Percentiles rank a stretch among this genome's conserved stretches.
These are phyloP conservation scores for Elaeis oleifera DNA, from an alignment of 202 grass and related monocot genomes.

Conservation along the genomic window DNA sequence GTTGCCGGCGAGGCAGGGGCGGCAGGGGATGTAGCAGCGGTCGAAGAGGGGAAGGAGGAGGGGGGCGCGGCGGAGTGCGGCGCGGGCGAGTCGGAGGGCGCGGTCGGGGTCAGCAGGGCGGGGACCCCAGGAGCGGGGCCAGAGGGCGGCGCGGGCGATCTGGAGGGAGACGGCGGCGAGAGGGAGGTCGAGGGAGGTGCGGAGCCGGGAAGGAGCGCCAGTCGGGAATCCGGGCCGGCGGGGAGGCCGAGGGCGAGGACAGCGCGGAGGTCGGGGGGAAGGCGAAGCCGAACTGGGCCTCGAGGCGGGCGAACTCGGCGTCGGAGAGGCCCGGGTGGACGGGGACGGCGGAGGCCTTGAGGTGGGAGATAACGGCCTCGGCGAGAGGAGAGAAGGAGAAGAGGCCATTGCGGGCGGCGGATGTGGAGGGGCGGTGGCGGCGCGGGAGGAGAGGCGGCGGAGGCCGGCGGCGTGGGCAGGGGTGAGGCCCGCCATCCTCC, in stretches of 20 bases:
- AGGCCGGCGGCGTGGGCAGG: slow-evolving; percentile 55
- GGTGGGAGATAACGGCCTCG: slow-evolving; percentile 40
- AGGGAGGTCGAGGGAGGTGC: slow-evolving; percentile 56
- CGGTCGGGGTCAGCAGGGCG: slow-evolving; percentile 61
- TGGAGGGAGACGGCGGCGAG: slow-evolving; percentile 50
- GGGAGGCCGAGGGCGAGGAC: slow-evolving; percentile 57
- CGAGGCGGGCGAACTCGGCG: slow-evolving; percentile 51
- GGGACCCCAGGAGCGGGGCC: slow-evolving; percentile 64
- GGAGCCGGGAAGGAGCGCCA: slow-evolving; percentile 46
- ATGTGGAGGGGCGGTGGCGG: slow-evolving; percentile 34
- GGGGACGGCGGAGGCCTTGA: slow-evolving; percentile 37
- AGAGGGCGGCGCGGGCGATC: slow-evolving; percentile 52
- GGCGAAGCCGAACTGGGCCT: slow-evolving; percentile 66
- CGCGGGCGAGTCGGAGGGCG: slow-evolving; percentile 43
- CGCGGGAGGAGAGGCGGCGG: slow-evolving; percentile 64
- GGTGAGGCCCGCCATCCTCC: slow-evolving; percentile 41
- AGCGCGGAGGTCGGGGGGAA: slow-evolving; percentile 92
- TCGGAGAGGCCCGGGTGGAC: slow-evolving; percentile 54
- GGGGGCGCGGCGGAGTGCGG: slow-evolving; percentile 63
- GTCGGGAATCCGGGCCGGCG: slow-evolving; percentile 57
- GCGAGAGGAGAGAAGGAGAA: slow-evolving; percentile 67
- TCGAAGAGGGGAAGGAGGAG: slow-evolving; percentile 83
- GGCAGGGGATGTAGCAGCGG: slow-evolving; percentile 74
- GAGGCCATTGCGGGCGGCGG: slow-evolving; percentile 43
- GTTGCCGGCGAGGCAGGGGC: slow-evolving; percentile 73